phyloP scores from a whole-genome alignment of 495 filamentous ascomycete species.

The Penicillium egyptiacum region DNA sequence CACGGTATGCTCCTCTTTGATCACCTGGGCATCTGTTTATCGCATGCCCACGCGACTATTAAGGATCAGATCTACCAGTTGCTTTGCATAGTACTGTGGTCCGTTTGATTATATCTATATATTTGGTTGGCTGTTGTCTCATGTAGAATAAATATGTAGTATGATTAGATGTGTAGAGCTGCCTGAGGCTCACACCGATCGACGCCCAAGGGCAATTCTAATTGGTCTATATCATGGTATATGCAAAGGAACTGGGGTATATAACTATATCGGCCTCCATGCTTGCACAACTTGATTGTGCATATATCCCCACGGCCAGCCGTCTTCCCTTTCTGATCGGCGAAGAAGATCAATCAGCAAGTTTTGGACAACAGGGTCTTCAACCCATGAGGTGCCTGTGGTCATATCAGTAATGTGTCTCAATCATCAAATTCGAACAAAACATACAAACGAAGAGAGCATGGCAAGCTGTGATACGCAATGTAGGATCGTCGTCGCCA shows the following conservation, averaged over 20 bases:
- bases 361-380: slow-evolving; percentile 25
- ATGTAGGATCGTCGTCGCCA: slow-evolving; percentile 38
- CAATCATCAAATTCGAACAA: neutral
- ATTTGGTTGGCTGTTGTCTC: too few relatives aligned
- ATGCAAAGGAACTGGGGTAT: slow-evolving; percentile 1
- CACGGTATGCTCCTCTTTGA: too few relatives aligned
- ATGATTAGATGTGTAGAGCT: too few relatives aligned
- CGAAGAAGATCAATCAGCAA: slow-evolving; percentile 30
- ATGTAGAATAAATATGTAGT: too few relatives aligned
- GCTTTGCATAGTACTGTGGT: too few relatives aligned
- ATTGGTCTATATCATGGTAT: neutral
- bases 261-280: slow-evolving; percentile 5
- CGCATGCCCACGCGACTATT: too few relatives aligned
- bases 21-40: too few relatives aligned
- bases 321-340: slow-evolving; percentile 29
- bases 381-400: slow-evolving; percentile 39
- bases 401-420: neutral
- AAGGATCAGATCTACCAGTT: too few relatives aligned
- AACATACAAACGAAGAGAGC: slow-evolving; percentile 40
- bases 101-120: too few relatives aligned
- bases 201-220: too few relatives aligned
- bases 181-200: too few relatives aligned
- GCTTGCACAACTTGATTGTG: slow-evolving; percentile 14
- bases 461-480: slow-evolving; percentile 44
- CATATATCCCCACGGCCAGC: slow-evolving; percentile 34